Base-by-base conservation (phyloP, 805 yeast genomes). In the Tetrapisispora phaffii region DNA sequence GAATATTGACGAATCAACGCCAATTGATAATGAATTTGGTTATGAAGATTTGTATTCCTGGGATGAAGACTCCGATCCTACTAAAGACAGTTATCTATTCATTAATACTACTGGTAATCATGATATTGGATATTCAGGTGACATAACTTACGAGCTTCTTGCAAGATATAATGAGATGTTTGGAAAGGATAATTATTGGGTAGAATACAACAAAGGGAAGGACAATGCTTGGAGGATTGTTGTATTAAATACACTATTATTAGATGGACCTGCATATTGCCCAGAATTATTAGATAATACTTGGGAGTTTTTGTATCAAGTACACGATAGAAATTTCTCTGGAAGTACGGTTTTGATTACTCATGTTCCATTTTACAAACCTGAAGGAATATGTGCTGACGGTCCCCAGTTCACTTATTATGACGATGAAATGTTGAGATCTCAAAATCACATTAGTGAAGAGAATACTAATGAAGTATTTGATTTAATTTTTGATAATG, bases 121-220 rank as follows among this genome's bases (percentile, higher is more conserved):
- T 61, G 98, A 93, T 62, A 80, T 90, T 40, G 98, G 98, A 0
- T 90, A 93, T 60, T 77, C 85, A 40, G 97, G 97, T 0, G 98
- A 93, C 63, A 86, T 94, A 34, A 88, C 96, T 0, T 79, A 80
- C 69, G 96, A 86, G 56, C 95, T 94, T 56, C 77, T 87, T 79
- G 77, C 85, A 1, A 71, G 98, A 52, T 93, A 79, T 67, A 73
- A 72, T 44, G 67, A 68, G 34, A 67, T 83, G 24, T 93, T 84
- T 65, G 98, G 98, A 29, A 77, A 79, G 54, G 86, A 87, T 56
- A 90, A 90, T 63, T 90, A 72, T 59, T 86, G 85, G 67, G 76
- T 83, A 42, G 84, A 82, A 59, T 80, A 82, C 55, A 78, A 79
- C 49, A 62, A 67, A 32, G 80, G 76, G 19, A 75, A 79, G 0